phyloP scores from a whole-genome alignment of 2,329 filamentous ascomycete species.

The Pseudogymnoascus sp. region DNA sequence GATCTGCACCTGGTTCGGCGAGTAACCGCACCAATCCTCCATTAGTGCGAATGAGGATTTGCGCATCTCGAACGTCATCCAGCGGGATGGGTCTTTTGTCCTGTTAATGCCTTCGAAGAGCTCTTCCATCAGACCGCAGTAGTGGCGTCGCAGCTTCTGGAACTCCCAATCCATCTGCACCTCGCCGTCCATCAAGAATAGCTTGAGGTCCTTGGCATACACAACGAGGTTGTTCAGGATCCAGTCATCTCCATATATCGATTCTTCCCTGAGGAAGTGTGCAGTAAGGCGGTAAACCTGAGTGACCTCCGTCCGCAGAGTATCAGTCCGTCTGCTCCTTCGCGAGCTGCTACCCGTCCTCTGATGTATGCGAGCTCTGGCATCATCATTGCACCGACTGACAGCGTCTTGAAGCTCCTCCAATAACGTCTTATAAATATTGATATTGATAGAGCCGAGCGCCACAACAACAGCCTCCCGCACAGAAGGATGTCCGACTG shows the following conservation, averaged over 20 bases:
- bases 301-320: constrained; percentile 86
- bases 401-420: constrained; percentile 87
- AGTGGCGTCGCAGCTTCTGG: constrained; percentile 83
- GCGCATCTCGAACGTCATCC: constrained; percentile 95
- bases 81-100: constrained; percentile 75
- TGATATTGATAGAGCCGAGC: constrained; percentile 89
- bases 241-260: constrained; percentile 81
- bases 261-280: constrained; percentile 72
- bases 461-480: constrained; percentile 85
- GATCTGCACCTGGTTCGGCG: constrained; percentile 79
- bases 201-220: constrained; percentile 85
- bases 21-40: constrained; percentile 99
- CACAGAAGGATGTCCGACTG: constrained; percentile 70
- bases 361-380: constrained; percentile 78
- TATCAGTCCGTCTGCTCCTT: constrained; percentile 75
- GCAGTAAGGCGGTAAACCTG: constrained; percentile 93
- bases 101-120: constrained; percentile 86
- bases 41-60: constrained; percentile 94
- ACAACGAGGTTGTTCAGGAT: constrained; percentile 80
- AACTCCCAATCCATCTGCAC: constrained; percentile 94
- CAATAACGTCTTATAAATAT: constrained; percentile 83
- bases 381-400: constrained; percentile 78
- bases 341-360: constrained; percentile 76
- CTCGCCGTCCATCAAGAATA: constrained; percentile 91
- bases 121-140: constrained; percentile 88